phyloP scores from a whole-genome alignment of 257 asterid genomes.

The Primulina tabacum region DNA sequence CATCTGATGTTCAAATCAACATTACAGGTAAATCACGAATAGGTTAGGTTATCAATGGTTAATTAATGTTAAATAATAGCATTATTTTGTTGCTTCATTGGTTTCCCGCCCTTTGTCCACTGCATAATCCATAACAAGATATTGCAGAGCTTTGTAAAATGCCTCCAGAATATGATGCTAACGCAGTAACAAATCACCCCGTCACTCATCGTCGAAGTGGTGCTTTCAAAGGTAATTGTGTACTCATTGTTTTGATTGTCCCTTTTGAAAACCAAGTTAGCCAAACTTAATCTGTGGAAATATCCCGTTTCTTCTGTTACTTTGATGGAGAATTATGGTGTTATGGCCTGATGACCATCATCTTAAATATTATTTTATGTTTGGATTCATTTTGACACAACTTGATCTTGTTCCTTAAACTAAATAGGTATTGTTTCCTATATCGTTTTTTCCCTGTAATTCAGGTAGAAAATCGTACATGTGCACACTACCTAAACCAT shows the following conservation, averaged over 20 bases:
- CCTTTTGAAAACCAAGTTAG: not conserved
- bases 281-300: not conserved
- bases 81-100: not conserved
- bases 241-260: not conserved
- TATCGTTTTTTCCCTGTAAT: not conserved
- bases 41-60: too few species aligned
- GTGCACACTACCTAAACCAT: constrained; percentile 52
- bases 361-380: not conserved
- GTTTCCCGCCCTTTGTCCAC: not conserved
- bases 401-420: not conserved
- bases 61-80: not conserved
- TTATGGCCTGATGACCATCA: not conserved
- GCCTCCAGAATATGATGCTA: not conserved
- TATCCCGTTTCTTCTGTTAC: not conserved
- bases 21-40: not conserved
- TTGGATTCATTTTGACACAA: not conserved
- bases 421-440: not conserved
- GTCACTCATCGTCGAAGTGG: not conserved
- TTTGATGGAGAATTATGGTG: not conserved
- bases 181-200: not conserved
- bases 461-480: constrained; percentile 76
- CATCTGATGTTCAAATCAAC: not conserved
- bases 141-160: not conserved
- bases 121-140: not conserved
- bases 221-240: not conserved